phyloP scores from a whole-genome alignment of 106 monocot species.

The Allium sativum region DNA sequence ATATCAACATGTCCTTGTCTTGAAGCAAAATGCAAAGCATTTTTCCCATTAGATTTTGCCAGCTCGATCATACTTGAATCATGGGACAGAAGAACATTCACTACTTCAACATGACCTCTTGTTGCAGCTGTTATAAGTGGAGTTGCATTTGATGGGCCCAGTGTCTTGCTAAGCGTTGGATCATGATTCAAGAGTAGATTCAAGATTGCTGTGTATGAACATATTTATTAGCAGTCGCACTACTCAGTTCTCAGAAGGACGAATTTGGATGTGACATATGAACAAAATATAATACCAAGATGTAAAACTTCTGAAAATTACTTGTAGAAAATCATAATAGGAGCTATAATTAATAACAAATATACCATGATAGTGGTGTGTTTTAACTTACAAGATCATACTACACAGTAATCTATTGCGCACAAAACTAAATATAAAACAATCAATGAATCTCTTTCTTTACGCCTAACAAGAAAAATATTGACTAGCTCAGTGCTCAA shows the following conservation, averaged over 20 bases:
- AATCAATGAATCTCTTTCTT: not conserved
- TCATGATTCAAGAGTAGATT: constrained; percentile 42
- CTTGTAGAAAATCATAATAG: no score
- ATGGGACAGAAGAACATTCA: constrained; percentile 20
- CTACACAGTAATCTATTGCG: no score
- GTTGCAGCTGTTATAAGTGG: constrained; percentile 54
- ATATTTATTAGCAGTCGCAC: constrained; percentile 1
- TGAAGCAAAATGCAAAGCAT: constrained; percentile 57
- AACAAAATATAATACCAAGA: no score
- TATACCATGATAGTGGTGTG: not conserved
- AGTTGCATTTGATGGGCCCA: constrained; percentile 52
- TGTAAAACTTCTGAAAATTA: no score
- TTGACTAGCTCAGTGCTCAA: no score
- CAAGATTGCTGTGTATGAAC: constrained; percentile 22
- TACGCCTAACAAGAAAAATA: not conserved
- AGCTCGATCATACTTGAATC: constrained; percentile 23
- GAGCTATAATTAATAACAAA: not conserved
- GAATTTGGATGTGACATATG: no score
- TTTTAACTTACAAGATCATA: not conserved
- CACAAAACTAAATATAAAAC: not conserved
- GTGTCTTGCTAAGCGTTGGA: constrained; percentile 37
- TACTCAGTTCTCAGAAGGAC: no score
- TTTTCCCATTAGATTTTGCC: constrained; percentile 54
- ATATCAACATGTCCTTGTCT: constrained; percentile 42
- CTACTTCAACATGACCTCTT: constrained; percentile 40